Evolutionary conservation across 495 filamentous ascomycete genomes (phyloP).

Genomic region (Aspergillus sparsus): DNA sequence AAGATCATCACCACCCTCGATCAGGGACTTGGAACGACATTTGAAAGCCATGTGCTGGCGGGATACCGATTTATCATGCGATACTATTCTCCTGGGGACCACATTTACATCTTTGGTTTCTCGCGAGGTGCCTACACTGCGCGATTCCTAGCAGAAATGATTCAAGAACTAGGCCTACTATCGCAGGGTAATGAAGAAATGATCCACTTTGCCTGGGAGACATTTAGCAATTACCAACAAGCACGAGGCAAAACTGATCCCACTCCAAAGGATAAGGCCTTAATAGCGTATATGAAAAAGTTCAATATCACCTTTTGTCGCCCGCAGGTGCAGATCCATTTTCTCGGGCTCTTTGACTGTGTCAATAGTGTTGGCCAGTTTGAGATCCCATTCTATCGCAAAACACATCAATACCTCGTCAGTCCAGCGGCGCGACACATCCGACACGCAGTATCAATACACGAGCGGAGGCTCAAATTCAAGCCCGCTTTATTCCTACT

Average conservation of each 20-base stretch:
- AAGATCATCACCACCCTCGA: conserved; percentile 49
- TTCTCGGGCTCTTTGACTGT: conserved; percentile 49
- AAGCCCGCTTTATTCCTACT: conserved; percentile 61
- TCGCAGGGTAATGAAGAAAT: conserved; percentile 87
- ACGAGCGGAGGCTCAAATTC: conserved; percentile 61
- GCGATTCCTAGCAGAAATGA: conserved; percentile 83
- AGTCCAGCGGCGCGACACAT: conserved; percentile 51
- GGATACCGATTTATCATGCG: conserved; percentile 88
- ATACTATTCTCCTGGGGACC: conserved; percentile 67
- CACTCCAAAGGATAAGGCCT: conserved; percentile 30
- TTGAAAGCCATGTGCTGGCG: conserved; percentile 74
- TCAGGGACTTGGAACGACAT: conserved; percentile 70
- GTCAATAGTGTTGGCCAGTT: conserved; percentile 45
- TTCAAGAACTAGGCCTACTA: conserved; percentile 78
- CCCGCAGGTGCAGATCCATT: conserved; percentile 31
- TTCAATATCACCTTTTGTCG: conserved; percentile 49
- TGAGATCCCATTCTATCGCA: conserved; percentile 29
- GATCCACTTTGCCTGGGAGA: conserved; percentile 80
- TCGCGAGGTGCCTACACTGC: conserved; percentile 86
- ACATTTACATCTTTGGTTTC: conserved; percentile 84
- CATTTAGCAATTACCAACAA: conserved; percentile 10
- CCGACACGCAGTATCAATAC: conserved; percentile 65
- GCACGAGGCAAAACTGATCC: conserved; percentile 18
- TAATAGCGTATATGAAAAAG: conserved; percentile 32
- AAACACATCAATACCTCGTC: conserved; percentile 16